Evolutionary conservation across 2,329 filamentous ascomycete genomes (phyloP).

Genomic region (Phyllachora maydis): DNA sequence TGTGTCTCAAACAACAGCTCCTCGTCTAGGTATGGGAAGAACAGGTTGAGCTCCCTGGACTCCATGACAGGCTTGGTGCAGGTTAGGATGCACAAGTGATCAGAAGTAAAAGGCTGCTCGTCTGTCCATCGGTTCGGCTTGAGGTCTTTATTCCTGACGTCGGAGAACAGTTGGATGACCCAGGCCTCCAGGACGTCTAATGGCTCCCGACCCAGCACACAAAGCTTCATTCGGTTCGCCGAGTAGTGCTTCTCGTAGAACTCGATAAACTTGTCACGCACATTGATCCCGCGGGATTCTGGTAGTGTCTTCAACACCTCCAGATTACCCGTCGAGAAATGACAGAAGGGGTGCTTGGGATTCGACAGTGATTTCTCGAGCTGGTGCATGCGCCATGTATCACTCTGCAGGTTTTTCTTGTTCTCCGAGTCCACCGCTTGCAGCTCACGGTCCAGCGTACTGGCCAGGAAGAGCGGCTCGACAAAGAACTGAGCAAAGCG

Average conservation of each 20-base stretch:
- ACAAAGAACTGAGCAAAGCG: conserved; percentile 92
- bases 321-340: conserved; percentile 81
- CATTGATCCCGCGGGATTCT: conserved; percentile 59
- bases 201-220: conserved; percentile 62
- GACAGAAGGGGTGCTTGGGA: conserved; percentile 68
- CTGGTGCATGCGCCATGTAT: conserved; percentile 73
- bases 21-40: conserved; percentile 73
- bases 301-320: conserved; percentile 71
- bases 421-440: conserved; percentile 87
- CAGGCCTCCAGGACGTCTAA: conserved; percentile 68
- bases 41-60: conserved; percentile 55
- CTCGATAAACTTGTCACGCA: conserved; percentile 78
- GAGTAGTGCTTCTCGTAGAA: conserved; percentile 85
- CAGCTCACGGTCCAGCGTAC: conserved; percentile 70
- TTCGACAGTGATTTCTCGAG: conserved; percentile 79
- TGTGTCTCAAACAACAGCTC: conserved; percentile 61
- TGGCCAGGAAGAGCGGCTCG: conserved; percentile 65
- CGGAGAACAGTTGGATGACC: conserved; percentile 67
- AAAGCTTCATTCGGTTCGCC: conserved; percentile 83
- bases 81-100: conserved; percentile 41
- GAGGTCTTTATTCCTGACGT: conserved; percentile 64
- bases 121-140: conserved; percentile 33
- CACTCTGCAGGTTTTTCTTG: conserved; percentile 90
- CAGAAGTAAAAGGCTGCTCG: conserved; percentile 25
- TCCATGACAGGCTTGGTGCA: conserved; percentile 91